phyloP scores from a whole-genome alignment of 306 rosid genomes.

The Begonia peltatifolia region DNA sequence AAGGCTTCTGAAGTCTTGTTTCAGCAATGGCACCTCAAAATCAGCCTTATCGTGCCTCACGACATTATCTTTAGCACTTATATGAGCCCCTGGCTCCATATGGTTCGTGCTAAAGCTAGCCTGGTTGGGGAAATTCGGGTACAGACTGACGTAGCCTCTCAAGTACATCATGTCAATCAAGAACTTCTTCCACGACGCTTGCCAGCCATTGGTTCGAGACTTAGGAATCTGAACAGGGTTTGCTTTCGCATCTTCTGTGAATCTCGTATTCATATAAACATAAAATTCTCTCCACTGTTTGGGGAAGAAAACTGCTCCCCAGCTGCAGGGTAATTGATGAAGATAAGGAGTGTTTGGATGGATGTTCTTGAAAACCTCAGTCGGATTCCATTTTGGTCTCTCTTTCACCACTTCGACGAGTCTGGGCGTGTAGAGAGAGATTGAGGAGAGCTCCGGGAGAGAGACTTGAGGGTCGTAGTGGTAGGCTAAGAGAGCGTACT shows the following conservation, averaged over 20 bases:
- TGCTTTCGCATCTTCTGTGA: constrained; percentile 63
- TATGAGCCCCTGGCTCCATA: constrained; percentile 99
- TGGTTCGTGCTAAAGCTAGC: constrained; percentile 93
- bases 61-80: constrained; percentile 70
- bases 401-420: constrained; percentile 89
- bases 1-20: constrained; percentile 40
- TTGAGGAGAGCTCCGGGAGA: constrained; percentile 70
- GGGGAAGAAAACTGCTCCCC: constrained; percentile 99
- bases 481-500: constrained; percentile 76
- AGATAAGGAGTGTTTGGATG: constrained; percentile 91
- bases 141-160: constrained; percentile 83
- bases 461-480: constrained; percentile 86
- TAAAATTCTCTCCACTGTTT: constrained; percentile 97
- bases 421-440: constrained; percentile 89
- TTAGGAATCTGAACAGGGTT: constrained; percentile 91
- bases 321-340: constrained; percentile 87
- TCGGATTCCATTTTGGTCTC: constrained; percentile 87
- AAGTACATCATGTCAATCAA: constrained; percentile 97
- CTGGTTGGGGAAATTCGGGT: constrained; percentile 85
- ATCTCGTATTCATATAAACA: constrained; percentile 87
- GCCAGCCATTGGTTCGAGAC: constrained; percentile 97
- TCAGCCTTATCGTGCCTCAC: constrained; percentile 67
- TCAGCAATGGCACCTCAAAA: constrained; percentile 83
- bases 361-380: constrained; percentile 50
- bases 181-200: constrained; percentile 97